phyloP scores from a whole-genome alignment of 805 yeast species.

The Saturnispora bothae region DNA sequence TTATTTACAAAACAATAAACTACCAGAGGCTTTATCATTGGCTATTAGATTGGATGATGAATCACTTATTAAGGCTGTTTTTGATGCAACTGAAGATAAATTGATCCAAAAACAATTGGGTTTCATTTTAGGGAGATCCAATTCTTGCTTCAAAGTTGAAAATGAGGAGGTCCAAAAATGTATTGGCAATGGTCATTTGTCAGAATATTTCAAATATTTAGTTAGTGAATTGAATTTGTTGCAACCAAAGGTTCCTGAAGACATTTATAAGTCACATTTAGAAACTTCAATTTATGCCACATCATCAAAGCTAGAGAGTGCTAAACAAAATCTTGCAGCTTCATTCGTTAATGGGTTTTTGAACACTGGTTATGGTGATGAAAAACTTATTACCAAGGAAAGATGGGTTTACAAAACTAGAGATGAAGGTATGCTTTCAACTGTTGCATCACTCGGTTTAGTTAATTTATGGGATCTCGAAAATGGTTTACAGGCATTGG shows the following conservation, averaged over 20 bases:
- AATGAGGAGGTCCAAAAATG: slow-evolving; percentile 72
- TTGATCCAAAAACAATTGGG: slow-evolving; percentile 83
- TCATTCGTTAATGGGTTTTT: slow-evolving; percentile 89
- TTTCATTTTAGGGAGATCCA: slow-evolving; percentile 78
- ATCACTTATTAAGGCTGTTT: slow-evolving; percentile 64
- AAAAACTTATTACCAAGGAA: slow-evolving; percentile 66
- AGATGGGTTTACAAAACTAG: slow-evolving; percentile 86
- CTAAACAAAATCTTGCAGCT: slow-evolving; percentile 89
- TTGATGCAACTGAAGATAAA: slow-evolving; percentile 66
- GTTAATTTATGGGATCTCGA: slow-evolving; percentile 84
- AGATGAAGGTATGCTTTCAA: slow-evolving; percentile 81
- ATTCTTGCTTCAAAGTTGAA: slow-evolving; percentile 64
- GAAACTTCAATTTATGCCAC: slow-evolving; percentile 53
- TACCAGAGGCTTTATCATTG: slow-evolving; percentile 81
- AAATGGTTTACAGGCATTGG: slow-evolving; percentile 83
- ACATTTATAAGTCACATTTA: slow-evolving; percentile 81
- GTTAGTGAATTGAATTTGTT: slow-evolving; percentile 79
- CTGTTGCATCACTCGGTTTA: slow-evolving; percentile 87
- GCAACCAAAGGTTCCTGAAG: slow-evolving; percentile 91
- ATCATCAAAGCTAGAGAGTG: slow-evolving; percentile 64
- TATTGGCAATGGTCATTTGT: slow-evolving; percentile 66
- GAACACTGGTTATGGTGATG: slow-evolving; percentile 85
- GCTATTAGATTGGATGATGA: slow-evolving; percentile 87
- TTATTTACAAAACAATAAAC: slow-evolving; percentile 64
- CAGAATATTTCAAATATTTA: slow-evolving; percentile 70